Evolutionary conservation across 1,139 yeast species (phyloP), one percentile per base, ranked within the genome.

Genomic region (Yamadazyma dushanensis): DNA sequence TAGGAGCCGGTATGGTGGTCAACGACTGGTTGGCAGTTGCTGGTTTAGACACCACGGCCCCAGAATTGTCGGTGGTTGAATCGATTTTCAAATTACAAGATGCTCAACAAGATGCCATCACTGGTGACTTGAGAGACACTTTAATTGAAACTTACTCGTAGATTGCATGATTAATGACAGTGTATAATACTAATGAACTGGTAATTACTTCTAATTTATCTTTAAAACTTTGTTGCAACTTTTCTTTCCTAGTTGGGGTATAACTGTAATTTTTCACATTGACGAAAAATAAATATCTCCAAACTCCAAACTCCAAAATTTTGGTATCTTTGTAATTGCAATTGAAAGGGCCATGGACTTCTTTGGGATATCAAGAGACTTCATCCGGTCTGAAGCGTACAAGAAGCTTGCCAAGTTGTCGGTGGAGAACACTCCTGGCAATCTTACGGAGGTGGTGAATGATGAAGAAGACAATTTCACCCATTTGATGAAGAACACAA

Each of bases 1-100:
- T 94, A 45, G 98, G 98, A 54, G 97, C 97, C 33, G 98, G 98
- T 50, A 80, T 92, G 82, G 97, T 94, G 34, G 98, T 90, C 34
- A 94, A 94, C 59, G 99, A 94, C 70, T 94, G 97, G 95, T 73
- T 92, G 47, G 95, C 97, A 23, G 97, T 94, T 35, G 77, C 96
- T 32, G 99, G 99, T 46, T 76, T 87, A 51, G 98, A 92, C 66
- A 92, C 98, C 41, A 90, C 98, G 46, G 98, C 98, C 33, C 97
- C 98, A 33, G 99, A 94, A 67, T 75, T 94, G 56, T 88, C 96
- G 49, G 98, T 94, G 43, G 78, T 94, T 50, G 98, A 94, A 70
- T 85, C 95, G 58, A 94, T 94, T 51, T 94, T 92, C 78, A 83
- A 88, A 66, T 73, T 87, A 53, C 92, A 85, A 63, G 95, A 86